phyloP scores from a whole-genome alignment of 2,329 filamentous ascomycete species.

The Fusarium sp. region DNA sequence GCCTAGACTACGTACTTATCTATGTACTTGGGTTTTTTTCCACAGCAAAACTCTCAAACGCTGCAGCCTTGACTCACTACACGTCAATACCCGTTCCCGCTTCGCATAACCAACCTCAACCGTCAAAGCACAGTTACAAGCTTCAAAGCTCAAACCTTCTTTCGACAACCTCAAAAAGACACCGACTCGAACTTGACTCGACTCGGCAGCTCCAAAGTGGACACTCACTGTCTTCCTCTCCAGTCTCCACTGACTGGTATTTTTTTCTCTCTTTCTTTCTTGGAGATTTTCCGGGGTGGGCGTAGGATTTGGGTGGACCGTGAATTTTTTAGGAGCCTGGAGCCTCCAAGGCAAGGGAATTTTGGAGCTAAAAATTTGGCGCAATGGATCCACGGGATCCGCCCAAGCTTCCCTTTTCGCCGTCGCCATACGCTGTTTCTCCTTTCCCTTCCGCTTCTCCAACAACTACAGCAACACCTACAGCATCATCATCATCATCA shows the following conservation, averaged over 20 bases:
- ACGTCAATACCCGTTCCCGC: not conserved
- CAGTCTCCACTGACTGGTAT: constrained; percentile 23
- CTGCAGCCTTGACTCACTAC: constrained; percentile 4
- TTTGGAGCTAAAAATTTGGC: constrained; percentile 50
- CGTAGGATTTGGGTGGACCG: constrained; percentile 21
- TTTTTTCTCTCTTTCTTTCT: constrained; percentile 25
- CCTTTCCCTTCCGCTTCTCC: constrained; percentile 43
- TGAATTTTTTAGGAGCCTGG: constrained; percentile 21
- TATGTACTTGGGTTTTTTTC: not conserved
- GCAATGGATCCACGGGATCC: constrained; percentile 47
- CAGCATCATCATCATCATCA: constrained; percentile 19
- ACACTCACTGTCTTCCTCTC: constrained; percentile 1
- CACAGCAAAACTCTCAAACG: not conserved
- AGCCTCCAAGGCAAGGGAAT: constrained; percentile 39
- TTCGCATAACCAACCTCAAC: not conserved
- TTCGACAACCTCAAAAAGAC: not conserved
- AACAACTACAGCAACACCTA: constrained; percentile 4
- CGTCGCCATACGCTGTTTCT: constrained; percentile 43
- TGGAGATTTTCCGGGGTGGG: constrained; percentile 43
- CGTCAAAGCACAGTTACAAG: not conserved
- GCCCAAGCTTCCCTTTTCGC: constrained; percentile 48
- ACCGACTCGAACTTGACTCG: constrained; percentile 3
- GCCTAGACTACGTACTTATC: not conserved
- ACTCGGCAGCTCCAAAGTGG: constrained; percentile 13
- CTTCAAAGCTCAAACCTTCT: not conserved